Conservation (phyloP, 2,329 filamentous ascomycete species). For the Fusarium sp. region DNA sequence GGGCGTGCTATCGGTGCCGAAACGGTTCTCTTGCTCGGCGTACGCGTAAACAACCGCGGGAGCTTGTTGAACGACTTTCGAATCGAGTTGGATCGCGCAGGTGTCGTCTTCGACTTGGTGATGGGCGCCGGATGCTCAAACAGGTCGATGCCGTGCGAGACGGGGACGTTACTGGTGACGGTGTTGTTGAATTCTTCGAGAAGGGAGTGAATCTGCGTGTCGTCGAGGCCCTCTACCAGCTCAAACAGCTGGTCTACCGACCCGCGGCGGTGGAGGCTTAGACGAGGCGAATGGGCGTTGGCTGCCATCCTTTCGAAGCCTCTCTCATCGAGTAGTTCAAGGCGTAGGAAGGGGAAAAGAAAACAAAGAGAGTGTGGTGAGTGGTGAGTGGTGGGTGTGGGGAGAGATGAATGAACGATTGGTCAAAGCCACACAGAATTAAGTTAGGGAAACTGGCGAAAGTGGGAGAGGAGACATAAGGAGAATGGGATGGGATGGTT, state of each 20-base stretch:
- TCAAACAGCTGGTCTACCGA: conserved; percentile 46
- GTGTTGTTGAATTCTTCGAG: conserved; percentile 44
- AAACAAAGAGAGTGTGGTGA: conserved; percentile 1
- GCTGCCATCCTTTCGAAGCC: conserved; percentile 20
- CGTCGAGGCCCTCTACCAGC: conserved; percentile 42
- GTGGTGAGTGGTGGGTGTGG: conserved; percentile 7
- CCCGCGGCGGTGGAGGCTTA: conserved; percentile 27
- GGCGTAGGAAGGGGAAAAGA: background rate
- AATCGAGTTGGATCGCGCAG: conserved; percentile 34
- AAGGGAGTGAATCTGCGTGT: conserved; percentile 39
- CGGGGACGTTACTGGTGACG: conserved; percentile 41
- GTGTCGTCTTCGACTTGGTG: conserved; percentile 24
- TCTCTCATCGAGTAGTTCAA: conserved; percentile 16
- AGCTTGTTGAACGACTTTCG: conserved; percentile 39
- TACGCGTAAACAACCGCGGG: conserved; percentile 35
- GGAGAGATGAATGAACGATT: conserved; percentile 32
- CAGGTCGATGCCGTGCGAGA: conserved; percentile 40
- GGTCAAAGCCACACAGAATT: conserved; percentile 28
- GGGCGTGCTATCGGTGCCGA: conserved; percentile 34
- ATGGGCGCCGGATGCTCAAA: conserved; percentile 30
- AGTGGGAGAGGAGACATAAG: background rate
- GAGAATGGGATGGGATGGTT: background rate
- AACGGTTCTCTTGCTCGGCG: conserved; percentile 37
- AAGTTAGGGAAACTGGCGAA: background rate
- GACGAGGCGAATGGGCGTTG: conserved; percentile 20